Conservation (phyloP, 2,329 filamentous ascomycete genomes). For the Nigrograna mackinnonii region DNA sequence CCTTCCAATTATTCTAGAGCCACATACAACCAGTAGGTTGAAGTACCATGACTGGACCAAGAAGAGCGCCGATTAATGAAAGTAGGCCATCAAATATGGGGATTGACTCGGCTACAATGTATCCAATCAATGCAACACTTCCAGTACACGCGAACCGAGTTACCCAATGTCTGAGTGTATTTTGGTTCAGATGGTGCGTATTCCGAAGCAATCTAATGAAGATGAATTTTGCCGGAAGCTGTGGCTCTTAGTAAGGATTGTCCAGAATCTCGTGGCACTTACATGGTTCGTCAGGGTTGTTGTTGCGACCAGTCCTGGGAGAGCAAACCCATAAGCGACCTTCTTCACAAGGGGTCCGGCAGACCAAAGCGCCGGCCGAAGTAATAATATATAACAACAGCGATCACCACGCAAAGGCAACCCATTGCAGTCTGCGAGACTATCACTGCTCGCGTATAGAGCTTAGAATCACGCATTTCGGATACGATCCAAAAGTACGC, state of each 20-base stretch:
- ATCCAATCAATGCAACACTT: constrained; percentile 17
- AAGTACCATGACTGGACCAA: neutral
- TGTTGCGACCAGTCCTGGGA: constrained; percentile 49
- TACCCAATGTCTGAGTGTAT: constrained; percentile 26
- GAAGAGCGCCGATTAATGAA: constrained; percentile 11
- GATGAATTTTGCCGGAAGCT: neutral
- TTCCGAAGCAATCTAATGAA: neutral
- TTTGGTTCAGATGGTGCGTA: constrained; percentile 56
- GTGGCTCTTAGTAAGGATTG: too few species aligned
- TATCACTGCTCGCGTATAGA: constrained; percentile 66
- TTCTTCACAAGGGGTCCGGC: constrained; percentile 61
- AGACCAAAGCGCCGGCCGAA: constrained; percentile 71
- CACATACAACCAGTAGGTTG: neutral
- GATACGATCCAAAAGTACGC: constrained; percentile 67
- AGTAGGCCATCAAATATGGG: constrained; percentile 31
- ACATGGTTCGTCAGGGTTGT: constrained; percentile 12
- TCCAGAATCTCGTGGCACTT: too few species aligned
- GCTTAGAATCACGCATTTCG: constrained; percentile 64
- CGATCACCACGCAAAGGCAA: constrained; percentile 66
- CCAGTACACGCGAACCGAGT: constrained; percentile 26
- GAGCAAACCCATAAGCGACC: constrained; percentile 68
- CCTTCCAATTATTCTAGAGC: neutral
- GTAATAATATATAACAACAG: constrained; percentile 70
- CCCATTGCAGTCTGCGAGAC: constrained; percentile 64
- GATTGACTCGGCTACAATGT: constrained; percentile 26